These are phyloP conservation scores for Marasmius sp. DNA, from an alignment of 1,284 basidiomycete species.

Conservation along the genomic window DNA sequence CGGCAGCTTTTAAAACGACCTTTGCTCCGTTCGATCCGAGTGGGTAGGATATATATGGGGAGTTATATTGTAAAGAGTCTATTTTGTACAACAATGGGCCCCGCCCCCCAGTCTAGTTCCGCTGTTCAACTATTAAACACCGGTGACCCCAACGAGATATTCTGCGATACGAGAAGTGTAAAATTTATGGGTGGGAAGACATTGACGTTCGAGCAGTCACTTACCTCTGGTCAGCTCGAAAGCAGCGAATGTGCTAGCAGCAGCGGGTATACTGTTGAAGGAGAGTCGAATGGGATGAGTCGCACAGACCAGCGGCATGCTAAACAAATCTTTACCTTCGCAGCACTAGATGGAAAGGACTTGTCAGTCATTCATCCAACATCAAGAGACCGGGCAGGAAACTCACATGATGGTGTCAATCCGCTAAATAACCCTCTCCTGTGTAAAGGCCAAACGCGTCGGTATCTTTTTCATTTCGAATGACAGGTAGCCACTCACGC, in stretches of 20 bases:
- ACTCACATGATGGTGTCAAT: conserved; percentile 68
- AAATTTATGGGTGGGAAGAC: too few relatives aligned
- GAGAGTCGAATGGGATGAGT: conserved; percentile 13
- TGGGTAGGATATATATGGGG: not conserved
- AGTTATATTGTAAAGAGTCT: too few relatives aligned
- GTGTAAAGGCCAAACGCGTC: conserved; percentile 11
- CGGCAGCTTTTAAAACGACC: conserved; percentile 10
- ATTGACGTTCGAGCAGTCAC: too few relatives aligned
- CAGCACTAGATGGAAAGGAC: conserved; percentile 37
- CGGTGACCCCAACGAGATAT: too few relatives aligned
- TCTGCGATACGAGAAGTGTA: too few relatives aligned
- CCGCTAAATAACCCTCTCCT: conserved; percentile 76
- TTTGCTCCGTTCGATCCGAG: conserved; percentile 9
- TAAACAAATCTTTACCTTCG: conserved; percentile 46
- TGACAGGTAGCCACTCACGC: conserved; percentile 47
- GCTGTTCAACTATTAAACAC: too few relatives aligned
- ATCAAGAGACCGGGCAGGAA: not conserved
- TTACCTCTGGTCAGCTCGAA: conserved; percentile 83
- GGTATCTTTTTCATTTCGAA: not conserved
- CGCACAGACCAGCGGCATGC: not conserved
- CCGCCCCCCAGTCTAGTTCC: too few relatives aligned
- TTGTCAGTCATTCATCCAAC: not conserved
- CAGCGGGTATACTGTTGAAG: conserved; percentile 76
- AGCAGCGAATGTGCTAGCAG: conserved; percentile 89
- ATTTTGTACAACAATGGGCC: too few relatives aligned